Evolutionary conservation across 441 rosid genomes (phyloP).

Genomic region (Pelargonium fulgidum): DNA sequence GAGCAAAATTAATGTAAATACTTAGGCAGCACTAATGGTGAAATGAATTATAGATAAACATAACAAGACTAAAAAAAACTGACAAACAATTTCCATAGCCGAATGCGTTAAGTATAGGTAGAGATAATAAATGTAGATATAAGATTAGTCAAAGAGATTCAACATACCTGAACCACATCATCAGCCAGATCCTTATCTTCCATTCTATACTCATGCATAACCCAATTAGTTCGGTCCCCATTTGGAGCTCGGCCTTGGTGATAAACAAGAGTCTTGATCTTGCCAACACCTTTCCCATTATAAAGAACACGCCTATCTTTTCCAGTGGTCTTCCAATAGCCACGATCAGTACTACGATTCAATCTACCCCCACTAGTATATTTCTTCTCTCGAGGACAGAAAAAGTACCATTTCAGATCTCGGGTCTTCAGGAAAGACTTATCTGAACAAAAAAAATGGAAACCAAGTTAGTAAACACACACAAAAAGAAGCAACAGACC

Average conservation of each 20-base stretch:
- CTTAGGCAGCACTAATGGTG: too few species aligned
- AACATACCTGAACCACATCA: background rate
- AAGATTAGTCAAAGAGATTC: too few species aligned
- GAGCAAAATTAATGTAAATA: too few species aligned
- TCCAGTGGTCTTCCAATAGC: conserved; percentile 84
- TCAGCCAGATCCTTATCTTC: conserved; percentile 36
- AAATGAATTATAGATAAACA: too few species aligned
- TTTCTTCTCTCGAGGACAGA: conserved; percentile 61
- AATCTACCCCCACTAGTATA: conserved; percentile 41
- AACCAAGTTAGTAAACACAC: background rate
- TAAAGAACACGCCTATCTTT: conserved; percentile 47
- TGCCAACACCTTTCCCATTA: conserved; percentile 44
- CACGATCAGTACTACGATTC: conserved; percentile 50
- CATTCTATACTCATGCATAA: conserved; percentile 75
- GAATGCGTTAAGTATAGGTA: too few species aligned
- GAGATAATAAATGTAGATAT: too few species aligned
- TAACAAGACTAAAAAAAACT: too few species aligned
- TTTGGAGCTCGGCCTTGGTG: conserved; percentile 49
- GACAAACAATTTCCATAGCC: too few species aligned
- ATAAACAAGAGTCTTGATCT: conserved; percentile 58
- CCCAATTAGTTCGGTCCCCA: conserved; percentile 70
- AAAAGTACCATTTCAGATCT: conserved; percentile 78
- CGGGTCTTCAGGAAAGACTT: conserved; percentile 33
- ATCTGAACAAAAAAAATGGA: conserved; percentile 20
- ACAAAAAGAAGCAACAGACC: too few species aligned